These are phyloP conservation scores for Neonectria sp. DNA, from an alignment of 2,329 filamentous ascomycete species.

Conservation along the genomic window DNA sequence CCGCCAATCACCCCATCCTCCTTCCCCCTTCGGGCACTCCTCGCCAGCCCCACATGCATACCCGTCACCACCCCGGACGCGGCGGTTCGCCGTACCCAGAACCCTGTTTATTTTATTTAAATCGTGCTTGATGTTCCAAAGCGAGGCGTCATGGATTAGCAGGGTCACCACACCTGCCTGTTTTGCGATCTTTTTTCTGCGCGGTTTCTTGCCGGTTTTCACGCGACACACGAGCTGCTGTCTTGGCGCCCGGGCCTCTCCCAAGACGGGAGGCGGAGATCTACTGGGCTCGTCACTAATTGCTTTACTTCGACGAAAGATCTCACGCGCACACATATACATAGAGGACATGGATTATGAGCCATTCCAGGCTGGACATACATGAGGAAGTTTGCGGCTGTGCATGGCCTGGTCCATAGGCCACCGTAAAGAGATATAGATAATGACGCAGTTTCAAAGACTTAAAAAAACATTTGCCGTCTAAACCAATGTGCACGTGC, in stretches of 20 bases:
- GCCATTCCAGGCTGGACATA: conserved; percentile 7
- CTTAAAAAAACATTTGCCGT: neutral
- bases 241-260: neutral
- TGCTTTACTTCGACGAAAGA: conserved; percentile 15
- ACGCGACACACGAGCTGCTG: conserved; percentile 25
- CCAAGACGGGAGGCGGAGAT: neutral
- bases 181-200: conserved; percentile 16
- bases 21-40: conserved; percentile 23
- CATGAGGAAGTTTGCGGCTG: conserved; percentile 16
- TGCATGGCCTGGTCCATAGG: conserved; percentile 7
- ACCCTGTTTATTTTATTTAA: conserved; percentile 17
- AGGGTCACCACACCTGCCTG: conserved; percentile 33
- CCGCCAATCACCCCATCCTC: conserved; percentile 30
- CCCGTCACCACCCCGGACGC: conserved; percentile 14
- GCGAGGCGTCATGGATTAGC: conserved; percentile 47
- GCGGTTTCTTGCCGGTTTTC: conserved; percentile 1
- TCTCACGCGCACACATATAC: conserved; percentile 7
- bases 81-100: conserved; percentile 7
- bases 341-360: conserved; percentile 20
- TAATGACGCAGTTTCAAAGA: conserved; percentile 10
- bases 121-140: conserved; percentile 35
- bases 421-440: conserved; percentile 16
- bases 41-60: conserved; percentile 21
- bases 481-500: neutral
- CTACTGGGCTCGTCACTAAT: conserved; percentile 9